These are phyloP conservation scores for Coffea canephora DNA, from an alignment of 257 asterid genomes.

Conservation along the genomic window DNA sequence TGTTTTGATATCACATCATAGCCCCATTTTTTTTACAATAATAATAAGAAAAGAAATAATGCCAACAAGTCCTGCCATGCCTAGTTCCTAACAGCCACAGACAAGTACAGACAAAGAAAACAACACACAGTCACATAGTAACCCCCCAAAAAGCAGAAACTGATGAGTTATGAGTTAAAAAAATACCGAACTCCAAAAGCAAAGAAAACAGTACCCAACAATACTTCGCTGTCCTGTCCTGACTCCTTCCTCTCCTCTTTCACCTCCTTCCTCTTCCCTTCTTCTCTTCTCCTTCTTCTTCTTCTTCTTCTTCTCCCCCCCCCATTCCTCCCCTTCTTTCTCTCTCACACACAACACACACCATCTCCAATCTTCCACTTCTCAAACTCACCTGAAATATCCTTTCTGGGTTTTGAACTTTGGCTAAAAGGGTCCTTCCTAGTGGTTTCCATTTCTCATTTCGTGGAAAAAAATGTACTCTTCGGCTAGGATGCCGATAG, in stretches of 20 bases:
- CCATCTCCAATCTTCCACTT: background rate
- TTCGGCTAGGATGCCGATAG: constrained; percentile 16
- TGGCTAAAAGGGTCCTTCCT: constrained; percentile 5
- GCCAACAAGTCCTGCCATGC: constrained; percentile 10
- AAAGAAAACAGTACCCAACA: constrained; percentile 48
- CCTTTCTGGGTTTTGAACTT: constrained; percentile 12
- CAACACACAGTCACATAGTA: background rate
- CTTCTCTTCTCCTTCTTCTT: constrained; percentile 11
- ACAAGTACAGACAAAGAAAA: constrained; percentile 18
- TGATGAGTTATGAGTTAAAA: background rate
- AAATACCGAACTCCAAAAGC: constrained; percentile 4
- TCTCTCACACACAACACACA: constrained; percentile 23
- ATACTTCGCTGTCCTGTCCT: constrained; percentile 64
- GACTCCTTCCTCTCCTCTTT: constrained; percentile 30
- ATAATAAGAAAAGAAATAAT: too few species aligned
- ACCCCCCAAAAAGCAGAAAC: background rate
- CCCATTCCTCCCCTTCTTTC: constrained; percentile 14
- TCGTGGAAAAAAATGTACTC: background rate
- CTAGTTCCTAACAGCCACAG: background rate
- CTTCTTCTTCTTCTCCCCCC: background rate
- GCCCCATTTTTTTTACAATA: too few species aligned
- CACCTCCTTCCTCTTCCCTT: background rate
- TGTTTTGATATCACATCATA: too few species aligned
- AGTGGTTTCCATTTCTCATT: constrained; percentile 9
- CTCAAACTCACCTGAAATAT: background rate